Evolutionary conservation across 2,329 filamentous ascomycete species (phyloP), one percentile per base, ranked within the genome.

Genomic region (Fusarium sp.): DNA sequence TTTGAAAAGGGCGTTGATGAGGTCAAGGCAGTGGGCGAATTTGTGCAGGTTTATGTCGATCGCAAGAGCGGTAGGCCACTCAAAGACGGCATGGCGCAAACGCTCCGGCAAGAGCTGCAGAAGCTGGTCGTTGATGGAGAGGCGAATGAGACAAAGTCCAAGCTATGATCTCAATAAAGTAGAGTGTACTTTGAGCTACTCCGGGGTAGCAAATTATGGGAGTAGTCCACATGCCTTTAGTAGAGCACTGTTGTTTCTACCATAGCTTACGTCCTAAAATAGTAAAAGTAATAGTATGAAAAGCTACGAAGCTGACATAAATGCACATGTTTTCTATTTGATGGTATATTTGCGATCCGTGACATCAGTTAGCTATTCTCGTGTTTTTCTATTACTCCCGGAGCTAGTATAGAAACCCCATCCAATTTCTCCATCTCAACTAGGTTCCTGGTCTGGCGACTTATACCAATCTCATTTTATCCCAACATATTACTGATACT

Each of bases 11-110:
- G 91, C 0, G 82, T 90, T 4, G 89, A 93, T 2, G 83, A 87
- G 20, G 93, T 96, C 11, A 80, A 92, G 76, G 93, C 94, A 13
- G 94, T 97, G 1, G 94, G 94, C 2, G 91, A 92, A 72, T 94
- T 96, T 76, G 87, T 94, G 15, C 95, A 97, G 77, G 93, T 97
- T 13, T 97, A 95, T 81, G 92, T 97, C n/a, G 89, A 95, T 62
- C 86, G 92, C 52, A 85, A 86, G 38, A 91, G 88, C 17, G 89
- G 91, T 69, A 87, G 90, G 63, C 92, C 93, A n/a, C 86, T 84
- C 24, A 79, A 82, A 28, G 81, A 84, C 24, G 92, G 91, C 8
- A 93, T 96, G 88, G 84, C 83, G 45, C 75, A 81, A 9, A 81
- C 80, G 51, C 80, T 94, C 75, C 88, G 88, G 26, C 76, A 76